Percentiles rank a stretch among this genome's conserved stretches.
These are phyloP conservation scores for Didymella sp. DNA, from an alignment of 2,329 filamentous ascomycete genomes.

Conservation along the genomic window DNA sequence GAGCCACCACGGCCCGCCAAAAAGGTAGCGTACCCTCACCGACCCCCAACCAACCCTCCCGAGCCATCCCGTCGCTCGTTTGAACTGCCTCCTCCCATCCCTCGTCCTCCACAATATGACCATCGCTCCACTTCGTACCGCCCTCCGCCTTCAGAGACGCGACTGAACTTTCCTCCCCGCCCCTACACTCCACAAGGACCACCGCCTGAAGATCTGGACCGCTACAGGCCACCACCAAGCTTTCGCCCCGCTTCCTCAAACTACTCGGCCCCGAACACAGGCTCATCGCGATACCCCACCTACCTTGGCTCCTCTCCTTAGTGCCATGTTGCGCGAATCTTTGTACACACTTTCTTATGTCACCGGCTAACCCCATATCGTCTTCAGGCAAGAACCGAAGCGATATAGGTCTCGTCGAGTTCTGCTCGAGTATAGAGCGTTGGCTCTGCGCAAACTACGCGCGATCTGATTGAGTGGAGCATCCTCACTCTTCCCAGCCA, in stretches of 20 bases:
- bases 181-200: slow-evolving; percentile 13
- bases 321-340: slow-evolving; percentile 19
- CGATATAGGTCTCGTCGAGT: slow-evolving; percentile 9
- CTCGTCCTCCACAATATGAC: slow-evolving; percentile 25
- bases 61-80: slow-evolving; percentile 39
- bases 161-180: slow-evolving; percentile 26
- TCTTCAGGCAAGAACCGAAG: slow-evolving; percentile 46
- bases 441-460: not conserved
- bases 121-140: slow-evolving; percentile 28
- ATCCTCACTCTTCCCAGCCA: slow-evolving; percentile 3
- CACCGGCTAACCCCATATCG: slow-evolving; percentile 32
- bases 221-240: slow-evolving; percentile 16
- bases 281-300: slow-evolving; percentile 35
- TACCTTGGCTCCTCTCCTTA: slow-evolving; percentile 41
- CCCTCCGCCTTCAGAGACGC: slow-evolving; percentile 32
- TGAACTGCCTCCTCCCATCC: slow-evolving; percentile 38
- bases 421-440: not conserved
- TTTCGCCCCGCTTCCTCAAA: slow-evolving; percentile 11
- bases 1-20: slow-evolving; percentile 50
- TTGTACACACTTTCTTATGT: slow-evolving; percentile 26
- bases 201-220: slow-evolving; percentile 9
- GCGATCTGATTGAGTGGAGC: slow-evolving; percentile 9
- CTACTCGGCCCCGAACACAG: slow-evolving; percentile 28
- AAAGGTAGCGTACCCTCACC: slow-evolving; percentile 49
- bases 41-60: slow-evolving; percentile 46